A percentile compares a stretch with the other conserved stretches of the same genome.
phyloP scores from a whole-genome alignment of 306 rosid species.

The Vachellia collinsii region DNA sequence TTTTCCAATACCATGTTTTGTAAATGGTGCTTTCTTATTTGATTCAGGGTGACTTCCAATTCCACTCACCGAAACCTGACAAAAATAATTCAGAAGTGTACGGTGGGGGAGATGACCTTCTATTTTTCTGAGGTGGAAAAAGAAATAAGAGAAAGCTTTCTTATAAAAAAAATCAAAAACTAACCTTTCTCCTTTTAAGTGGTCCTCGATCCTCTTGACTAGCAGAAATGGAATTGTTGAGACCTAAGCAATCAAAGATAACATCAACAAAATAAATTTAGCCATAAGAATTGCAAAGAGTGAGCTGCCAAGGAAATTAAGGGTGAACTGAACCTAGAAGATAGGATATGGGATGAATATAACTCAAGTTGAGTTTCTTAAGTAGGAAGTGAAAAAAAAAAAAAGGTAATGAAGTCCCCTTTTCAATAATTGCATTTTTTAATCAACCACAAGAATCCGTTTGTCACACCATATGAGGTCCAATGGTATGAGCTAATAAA shows the following conservation, averaged over 20 bases:
- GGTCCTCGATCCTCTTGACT: slow-evolving; percentile 56
- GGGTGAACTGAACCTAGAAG: not conserved
- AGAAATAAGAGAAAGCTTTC: slow-evolving; percentile 11
- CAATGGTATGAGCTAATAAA: not conserved
- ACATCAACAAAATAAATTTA: slow-evolving; percentile 27
- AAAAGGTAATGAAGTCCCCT: slow-evolving; percentile 13
- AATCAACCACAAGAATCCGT: not conserved
- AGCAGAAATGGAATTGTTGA: slow-evolving; percentile 42
- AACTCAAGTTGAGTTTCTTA: not conserved
- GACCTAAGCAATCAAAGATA: slow-evolving; percentile 42
- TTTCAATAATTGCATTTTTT: not conserved
- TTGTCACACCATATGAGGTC: not conserved
- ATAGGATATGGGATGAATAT: not conserved
- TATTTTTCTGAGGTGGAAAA: slow-evolving; percentile 15
- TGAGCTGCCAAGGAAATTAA: slow-evolving; percentile 10
- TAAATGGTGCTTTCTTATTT: slow-evolving; percentile 42
- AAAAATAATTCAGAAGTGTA: not conserved
- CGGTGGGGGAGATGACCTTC: slow-evolving; percentile 14
- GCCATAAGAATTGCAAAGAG: not conserved
- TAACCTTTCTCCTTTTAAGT: slow-evolving; percentile 71
- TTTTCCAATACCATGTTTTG: slow-evolving; percentile 88
- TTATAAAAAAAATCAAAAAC: slow-evolving; percentile 1
- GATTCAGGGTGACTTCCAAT: slow-evolving; percentile 36
- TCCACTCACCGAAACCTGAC: slow-evolving; percentile 60
- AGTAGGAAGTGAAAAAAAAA: slow-evolving; percentile 14